These are phyloP conservation scores for Selenicereus undatus DNA, from an alignment of 148 eudicot genomes.

Conservation along the genomic window DNA sequence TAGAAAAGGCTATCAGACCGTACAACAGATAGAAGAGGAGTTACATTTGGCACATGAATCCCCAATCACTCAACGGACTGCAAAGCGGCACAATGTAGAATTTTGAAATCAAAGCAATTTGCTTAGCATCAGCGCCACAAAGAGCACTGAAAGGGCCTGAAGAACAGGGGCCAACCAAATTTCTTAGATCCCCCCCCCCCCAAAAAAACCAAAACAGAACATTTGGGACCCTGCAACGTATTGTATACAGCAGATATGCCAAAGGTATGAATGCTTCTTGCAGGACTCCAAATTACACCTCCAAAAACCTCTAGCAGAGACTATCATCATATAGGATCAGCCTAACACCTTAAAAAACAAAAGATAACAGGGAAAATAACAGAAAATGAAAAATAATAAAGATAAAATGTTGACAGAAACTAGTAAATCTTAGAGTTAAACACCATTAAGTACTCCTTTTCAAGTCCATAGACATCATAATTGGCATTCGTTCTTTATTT, in stretches of 20 bases:
- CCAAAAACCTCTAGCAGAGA: too few relatives aligned
- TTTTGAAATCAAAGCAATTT: background rate
- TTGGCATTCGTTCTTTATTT: too few relatives aligned
- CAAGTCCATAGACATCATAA: too few relatives aligned
- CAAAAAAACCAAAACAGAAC: background rate
- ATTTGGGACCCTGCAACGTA: background rate
- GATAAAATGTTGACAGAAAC: too few relatives aligned
- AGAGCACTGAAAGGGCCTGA: background rate
- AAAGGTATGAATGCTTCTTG: too few relatives aligned
- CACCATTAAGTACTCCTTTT: too few relatives aligned
- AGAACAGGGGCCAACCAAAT: background rate
- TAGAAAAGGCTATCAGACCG: background rate
- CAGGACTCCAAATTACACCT: too few relatives aligned
- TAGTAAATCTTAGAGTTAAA: too few relatives aligned
- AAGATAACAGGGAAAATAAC: too few relatives aligned
- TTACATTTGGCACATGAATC: slow-evolving; percentile 3
- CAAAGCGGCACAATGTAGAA: background rate
- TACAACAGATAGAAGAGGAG: background rate
- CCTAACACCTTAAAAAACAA: too few relatives aligned
- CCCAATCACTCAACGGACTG: slow-evolving; percentile 2
- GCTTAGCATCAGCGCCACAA: background rate
- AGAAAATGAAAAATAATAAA: too few relatives aligned
- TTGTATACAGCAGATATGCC: background rate
- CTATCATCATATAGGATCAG: too few relatives aligned
- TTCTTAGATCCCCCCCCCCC: background rate